Conservation (phyloP, 75 land plant genomes). For the Larix kaempferi region DNA sequence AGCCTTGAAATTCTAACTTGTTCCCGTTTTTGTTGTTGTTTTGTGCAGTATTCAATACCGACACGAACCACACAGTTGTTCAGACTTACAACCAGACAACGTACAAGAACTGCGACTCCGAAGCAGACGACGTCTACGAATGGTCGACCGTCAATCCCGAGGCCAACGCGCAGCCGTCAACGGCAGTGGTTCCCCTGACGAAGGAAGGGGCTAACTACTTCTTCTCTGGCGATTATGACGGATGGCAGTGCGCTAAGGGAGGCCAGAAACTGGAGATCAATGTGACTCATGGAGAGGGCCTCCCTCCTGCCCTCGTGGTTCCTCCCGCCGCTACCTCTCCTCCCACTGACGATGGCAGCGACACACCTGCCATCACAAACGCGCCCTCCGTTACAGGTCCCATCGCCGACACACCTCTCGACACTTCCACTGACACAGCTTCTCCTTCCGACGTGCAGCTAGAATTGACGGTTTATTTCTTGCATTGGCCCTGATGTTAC, state of each 20-base stretch:
- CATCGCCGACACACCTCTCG: too few relatives aligned
- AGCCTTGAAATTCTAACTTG: too few relatives aligned
- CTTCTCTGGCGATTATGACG: constrained; percentile 61
- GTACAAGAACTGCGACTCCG: constrained; percentile 43
- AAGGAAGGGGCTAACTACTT: constrained; percentile 53
- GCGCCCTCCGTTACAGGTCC: too few relatives aligned
- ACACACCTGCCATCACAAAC: too few relatives aligned
- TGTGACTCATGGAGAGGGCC: constrained; percentile 51
- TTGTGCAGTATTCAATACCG: constrained; percentile 62
- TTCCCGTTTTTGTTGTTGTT: too few relatives aligned
- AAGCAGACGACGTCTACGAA: constrained; percentile 24
- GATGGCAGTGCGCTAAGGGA: constrained; percentile 39
- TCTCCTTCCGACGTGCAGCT: too few relatives aligned
- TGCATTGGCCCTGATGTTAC: too few relatives aligned
- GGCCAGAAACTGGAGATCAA: constrained; percentile 48
- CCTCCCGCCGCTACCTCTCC: too few relatives aligned
- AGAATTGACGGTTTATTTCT: too few relatives aligned
- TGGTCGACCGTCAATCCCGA: too few relatives aligned
- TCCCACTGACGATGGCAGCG: too few relatives aligned
- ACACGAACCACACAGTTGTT: constrained; percentile 61
- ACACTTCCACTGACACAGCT: too few relatives aligned
- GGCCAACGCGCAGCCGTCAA: constrained; percentile 7
- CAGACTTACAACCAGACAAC: constrained; percentile 56
- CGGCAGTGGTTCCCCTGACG: constrained; percentile 39
- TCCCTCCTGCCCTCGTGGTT: constrained; percentile 29